Percentiles rank a stretch among this genome's conserved stretches.
Evolutionary conservation across 2,329 filamentous ascomycete species (phyloP).

Genomic region (Xylariaceae sp.): DNA sequence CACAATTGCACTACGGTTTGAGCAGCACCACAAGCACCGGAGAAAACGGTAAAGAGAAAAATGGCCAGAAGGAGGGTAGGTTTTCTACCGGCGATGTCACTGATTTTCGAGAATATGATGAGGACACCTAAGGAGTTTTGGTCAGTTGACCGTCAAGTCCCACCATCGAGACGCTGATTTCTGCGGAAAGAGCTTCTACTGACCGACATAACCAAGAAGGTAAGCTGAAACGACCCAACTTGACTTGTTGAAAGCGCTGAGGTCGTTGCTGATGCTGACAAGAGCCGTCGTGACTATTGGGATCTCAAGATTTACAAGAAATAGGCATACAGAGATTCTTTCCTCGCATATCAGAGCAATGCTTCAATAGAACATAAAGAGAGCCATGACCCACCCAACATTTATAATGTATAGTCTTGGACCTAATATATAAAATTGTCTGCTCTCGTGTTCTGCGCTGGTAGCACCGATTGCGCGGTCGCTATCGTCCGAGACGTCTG

Average conservation of each 20-base stretch:
- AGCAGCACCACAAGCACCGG: constrained; percentile 3
- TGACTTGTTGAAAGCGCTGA: constrained; percentile 4
- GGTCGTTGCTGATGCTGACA: constrained; percentile 5
- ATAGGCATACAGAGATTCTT: background rate
- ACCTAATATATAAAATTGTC: background rate
- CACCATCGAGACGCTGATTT: too few relatives aligned
- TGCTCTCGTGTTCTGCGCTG: background rate
- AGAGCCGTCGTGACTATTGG: constrained; percentile 7
- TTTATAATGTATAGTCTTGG: background rate
- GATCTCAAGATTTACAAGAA: constrained; percentile 4
- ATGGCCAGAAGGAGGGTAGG: background rate
- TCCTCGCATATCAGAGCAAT: background rate
- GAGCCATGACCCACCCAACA: background rate
- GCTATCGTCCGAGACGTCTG: background rate
- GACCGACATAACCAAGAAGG: constrained; percentile 10
- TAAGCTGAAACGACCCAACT: constrained; percentile 8
- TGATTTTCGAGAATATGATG: constrained; percentile 6
- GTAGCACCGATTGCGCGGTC: background rate
- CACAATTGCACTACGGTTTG: constrained; percentile 2
- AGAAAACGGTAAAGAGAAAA: constrained; percentile 2
- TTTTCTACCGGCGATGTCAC: constrained; percentile 7
- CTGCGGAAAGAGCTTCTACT: too few relatives aligned
- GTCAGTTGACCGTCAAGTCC: background rate
- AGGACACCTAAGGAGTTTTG: background rate
- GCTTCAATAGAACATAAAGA: too few relatives aligned